These are phyloP conservation scores for Mycocalia duriaeana DNA, from an alignment of 1,284 basidiomycete genomes.

Conservation along the genomic window DNA sequence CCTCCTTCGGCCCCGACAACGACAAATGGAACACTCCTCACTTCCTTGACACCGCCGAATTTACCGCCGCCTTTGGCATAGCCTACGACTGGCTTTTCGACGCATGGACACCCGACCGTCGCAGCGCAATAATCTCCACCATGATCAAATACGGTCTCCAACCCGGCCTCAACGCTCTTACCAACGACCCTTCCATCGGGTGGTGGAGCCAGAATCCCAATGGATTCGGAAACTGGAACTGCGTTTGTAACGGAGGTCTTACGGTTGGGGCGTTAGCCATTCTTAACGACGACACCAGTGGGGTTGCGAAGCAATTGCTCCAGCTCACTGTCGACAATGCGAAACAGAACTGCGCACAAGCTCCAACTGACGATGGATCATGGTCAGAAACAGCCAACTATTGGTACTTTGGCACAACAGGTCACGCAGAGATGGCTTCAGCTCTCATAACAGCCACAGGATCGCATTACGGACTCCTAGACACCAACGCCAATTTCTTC, in stretches of 20 bases:
- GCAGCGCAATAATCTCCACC: conserved; percentile 63
- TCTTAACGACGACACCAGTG: conserved; percentile 78
- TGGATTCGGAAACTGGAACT: conserved; percentile 91
- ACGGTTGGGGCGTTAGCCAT: conserved; percentile 90
- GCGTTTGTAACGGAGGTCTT: conserved; percentile 91
- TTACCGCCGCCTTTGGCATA: conserved; percentile 82
- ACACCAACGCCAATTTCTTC: conserved; percentile 65
- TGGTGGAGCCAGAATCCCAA: conserved; percentile 64
- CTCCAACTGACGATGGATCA: conserved; percentile 72
- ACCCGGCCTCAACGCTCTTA: conserved; percentile 54
- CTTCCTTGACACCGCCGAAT: conserved; percentile 93
- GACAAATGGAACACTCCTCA: conserved; percentile 82
- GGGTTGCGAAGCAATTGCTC: conserved; percentile 67
- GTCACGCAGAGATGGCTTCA: conserved; percentile 87
- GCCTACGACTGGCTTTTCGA: conserved; percentile 97
- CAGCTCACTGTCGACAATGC: conserved; percentile 71
- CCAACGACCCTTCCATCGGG: conserved; percentile 37
- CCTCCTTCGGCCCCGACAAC: conserved; percentile 54
- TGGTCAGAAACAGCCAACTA: conserved; percentile 97
- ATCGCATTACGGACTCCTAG: conserved; percentile 72
- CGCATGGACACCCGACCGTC: conserved; percentile 74
- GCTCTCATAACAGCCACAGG: conserved; percentile 85
- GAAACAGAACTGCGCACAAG: conserved; percentile 71
- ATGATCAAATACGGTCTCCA: conserved; percentile 79
- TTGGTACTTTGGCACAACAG: conserved; percentile 94